A percentile compares a stretch with the other conserved stretches of the same genome.
Conservation (phyloP, 108 stramenopile species). For the Nannochloropsis salina region DNA sequence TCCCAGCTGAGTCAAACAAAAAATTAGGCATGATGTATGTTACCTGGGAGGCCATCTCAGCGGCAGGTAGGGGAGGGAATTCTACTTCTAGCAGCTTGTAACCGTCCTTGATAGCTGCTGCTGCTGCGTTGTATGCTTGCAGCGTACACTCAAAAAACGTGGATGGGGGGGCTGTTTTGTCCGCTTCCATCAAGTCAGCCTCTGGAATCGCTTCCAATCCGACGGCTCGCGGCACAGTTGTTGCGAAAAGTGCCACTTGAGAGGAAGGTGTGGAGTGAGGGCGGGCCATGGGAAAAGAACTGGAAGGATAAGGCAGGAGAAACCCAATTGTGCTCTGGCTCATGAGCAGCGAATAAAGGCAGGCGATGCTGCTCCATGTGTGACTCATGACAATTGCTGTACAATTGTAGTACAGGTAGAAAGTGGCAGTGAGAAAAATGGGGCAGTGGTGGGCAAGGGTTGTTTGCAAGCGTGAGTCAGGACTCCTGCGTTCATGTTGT, state of each 20-base stretch:
- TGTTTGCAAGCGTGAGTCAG: no score
- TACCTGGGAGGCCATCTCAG: background rate
- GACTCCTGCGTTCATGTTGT: no score
- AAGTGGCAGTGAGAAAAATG: no score
- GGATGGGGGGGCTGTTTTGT: conserved; percentile 10
- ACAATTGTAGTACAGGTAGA: no score
- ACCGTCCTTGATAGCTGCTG: conserved; percentile 66
- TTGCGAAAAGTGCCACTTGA: background rate
- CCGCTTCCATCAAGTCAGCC: background rate
- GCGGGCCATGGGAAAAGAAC: background rate
- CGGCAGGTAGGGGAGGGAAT: conserved; percentile 71
- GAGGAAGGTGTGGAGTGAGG: background rate
- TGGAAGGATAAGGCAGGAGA: background rate
- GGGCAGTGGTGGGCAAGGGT: no score
- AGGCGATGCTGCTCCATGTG: background rate
- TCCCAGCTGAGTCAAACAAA: background rate
- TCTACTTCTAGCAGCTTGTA: conserved; percentile 77
- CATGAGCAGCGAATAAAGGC: background rate
- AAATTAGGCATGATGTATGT: background rate
- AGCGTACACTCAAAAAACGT: conserved; percentile 4
- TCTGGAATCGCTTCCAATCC: background rate
- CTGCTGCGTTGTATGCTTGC: conserved; percentile 34
- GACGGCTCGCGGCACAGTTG: background rate
- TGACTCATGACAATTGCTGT: background rate
- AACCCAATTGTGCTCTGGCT: background rate